Percentiles rank a stretch among this genome's conserved stretches.
These are phyloP conservation scores for Aspergillus pseudonomiae DNA, from an alignment of 2,329 filamentous ascomycete species.

Conservation along the genomic window DNA sequence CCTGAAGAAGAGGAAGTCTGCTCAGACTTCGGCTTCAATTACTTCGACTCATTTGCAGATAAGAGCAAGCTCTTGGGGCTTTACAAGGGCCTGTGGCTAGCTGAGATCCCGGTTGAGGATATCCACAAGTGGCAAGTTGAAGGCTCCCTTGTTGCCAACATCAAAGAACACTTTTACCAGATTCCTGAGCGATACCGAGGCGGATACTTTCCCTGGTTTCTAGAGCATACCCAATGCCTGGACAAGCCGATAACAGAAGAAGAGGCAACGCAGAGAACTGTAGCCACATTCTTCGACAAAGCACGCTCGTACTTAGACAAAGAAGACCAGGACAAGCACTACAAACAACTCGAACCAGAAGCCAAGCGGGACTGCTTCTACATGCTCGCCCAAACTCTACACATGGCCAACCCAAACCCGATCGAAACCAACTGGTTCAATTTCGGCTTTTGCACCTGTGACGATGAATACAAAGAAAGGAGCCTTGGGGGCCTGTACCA, in stretches of 20 bases:
- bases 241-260: neutral
- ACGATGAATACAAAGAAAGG: fast-evolving
- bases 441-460: neutral
- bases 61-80: neutral
- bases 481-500: neutral
- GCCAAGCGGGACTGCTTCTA: neutral
- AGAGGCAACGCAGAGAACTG: neutral
- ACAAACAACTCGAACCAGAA: neutral
- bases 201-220: neutral
- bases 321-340: neutral
- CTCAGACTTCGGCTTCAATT: neutral
- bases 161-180: neutral
- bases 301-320: neutral
- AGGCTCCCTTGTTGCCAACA: neutral
- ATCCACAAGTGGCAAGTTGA: neutral
- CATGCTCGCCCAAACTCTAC: neutral
- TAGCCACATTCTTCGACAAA: slow-evolving; percentile 1
- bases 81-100: neutral
- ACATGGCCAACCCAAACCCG: neutral
- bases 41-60: neutral
- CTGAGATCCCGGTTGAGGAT: neutral
- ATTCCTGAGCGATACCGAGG: neutral
- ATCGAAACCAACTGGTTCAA: neutral
- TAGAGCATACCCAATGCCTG: neutral
- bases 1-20: neutral